These are phyloP conservation scores for Penicillium coffeae DNA, from an alignment of 495 filamentous ascomycete species.

Conservation along the genomic window DNA sequence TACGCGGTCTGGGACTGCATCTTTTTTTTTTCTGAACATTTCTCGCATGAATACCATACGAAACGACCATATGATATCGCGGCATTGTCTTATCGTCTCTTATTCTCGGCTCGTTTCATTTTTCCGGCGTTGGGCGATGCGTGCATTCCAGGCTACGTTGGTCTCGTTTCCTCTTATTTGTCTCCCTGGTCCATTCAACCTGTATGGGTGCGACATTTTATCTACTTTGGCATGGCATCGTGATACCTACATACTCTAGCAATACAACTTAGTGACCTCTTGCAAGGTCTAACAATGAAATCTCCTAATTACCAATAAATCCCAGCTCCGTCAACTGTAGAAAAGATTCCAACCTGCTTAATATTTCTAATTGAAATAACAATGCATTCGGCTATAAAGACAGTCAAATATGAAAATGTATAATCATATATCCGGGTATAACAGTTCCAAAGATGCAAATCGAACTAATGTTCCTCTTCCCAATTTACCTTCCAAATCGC, in stretches of 20 bases:
- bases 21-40: too few species aligned
- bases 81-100: background rate
- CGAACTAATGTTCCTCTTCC: background rate
- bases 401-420: background rate
- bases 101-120: background rate
- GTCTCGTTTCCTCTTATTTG: background rate
- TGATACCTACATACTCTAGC: constrained; percentile 15
- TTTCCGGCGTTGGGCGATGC: background rate
- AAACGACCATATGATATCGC: constrained; percentile 1
- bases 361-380: too few species aligned
- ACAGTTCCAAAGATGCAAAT: background rate
- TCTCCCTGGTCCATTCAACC: background rate
- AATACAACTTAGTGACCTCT: too few species aligned
- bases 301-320: too few species aligned
- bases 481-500: constrained; percentile 71
- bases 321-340: too few species aligned
- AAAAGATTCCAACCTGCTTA: too few species aligned
- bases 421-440: constrained; percentile 9
- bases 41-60: too few species aligned
- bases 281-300: too few species aligned
- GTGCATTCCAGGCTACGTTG: background rate
- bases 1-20: too few species aligned
- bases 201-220: background rate
- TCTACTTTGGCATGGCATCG: constrained; percentile 9
- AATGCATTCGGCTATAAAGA: background rate